Base-by-base conservation (phyloP, 805 yeast genomes). In the Metschnikowia colocasiae region DNA sequence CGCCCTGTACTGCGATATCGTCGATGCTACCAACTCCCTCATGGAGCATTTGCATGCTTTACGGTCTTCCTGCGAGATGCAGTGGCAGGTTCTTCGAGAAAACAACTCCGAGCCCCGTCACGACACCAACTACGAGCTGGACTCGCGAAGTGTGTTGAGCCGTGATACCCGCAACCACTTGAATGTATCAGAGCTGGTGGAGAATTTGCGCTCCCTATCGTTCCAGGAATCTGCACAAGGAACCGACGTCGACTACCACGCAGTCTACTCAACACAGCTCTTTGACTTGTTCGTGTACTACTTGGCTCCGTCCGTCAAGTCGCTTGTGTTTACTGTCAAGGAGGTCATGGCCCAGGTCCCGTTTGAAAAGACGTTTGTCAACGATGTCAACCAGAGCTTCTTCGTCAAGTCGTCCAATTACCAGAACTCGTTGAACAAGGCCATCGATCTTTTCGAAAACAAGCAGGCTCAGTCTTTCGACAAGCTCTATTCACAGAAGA, bases 281-380 rank as follows among this genome's bases (percentile, higher is more conserved):
- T 85, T 85, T 59, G 82, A 82, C 46, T 58, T 83, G 30, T 87
- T 87, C 60, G 82, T 83, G 1, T 76, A 75, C 52, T 74, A 84
- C 55, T 66, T 87, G 38, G 88, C 90, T 0, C 94, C 95, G 0
- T 82, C 91, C 0, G 73, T 84, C 61, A 80, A 79, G 58, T 80
- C 88, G 1, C 81, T 82, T 54, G 75, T 81, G 1, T 76, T 75
- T 56, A 85, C 90, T 0, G 70, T 86, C 43, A 74, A 79, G 47
- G 81, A 80, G 26, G 82, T 86, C 6, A 61, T 87, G 47, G 69
- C 71, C 18, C 82, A 80, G 10, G 65, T 82, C 2, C 85, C 87
- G 2, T 84, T 82, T 56, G 78, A 75, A 42, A 57, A 59, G 43
- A 47, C 43, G 15, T 42, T 52, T 26, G 53, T 46, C 29, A 47